A percentile compares a stretch with the other conserved stretches of the same genome.
phyloP scores from a whole-genome alignment of 208 protist species.

The Leishmania amazonensis region DNA sequence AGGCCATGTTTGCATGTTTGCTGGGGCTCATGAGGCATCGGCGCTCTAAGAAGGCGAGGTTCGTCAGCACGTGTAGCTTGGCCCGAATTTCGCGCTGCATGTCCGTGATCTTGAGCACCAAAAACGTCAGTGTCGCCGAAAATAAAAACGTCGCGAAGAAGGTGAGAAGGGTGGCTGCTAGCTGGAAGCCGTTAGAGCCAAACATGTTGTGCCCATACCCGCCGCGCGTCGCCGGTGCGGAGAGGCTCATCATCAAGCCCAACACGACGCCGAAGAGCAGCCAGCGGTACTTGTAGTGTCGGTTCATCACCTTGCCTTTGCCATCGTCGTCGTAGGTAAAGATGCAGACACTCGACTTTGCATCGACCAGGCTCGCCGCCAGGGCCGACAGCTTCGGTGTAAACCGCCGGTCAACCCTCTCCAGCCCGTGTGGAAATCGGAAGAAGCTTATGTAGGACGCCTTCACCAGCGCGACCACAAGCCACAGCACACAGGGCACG shows the following conservation, averaged over 20 bases:
- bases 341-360: slow-evolving; percentile 65
- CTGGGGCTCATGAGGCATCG: slow-evolving; percentile 70
- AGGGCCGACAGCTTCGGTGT: slow-evolving; percentile 68
- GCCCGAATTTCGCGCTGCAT: slow-evolving; percentile 76
- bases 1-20: slow-evolving; percentile 39
- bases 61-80: slow-evolving; percentile 69
- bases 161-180: slow-evolving; percentile 40
- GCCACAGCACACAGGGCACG: slow-evolving; percentile 72
- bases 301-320: slow-evolving; percentile 62
- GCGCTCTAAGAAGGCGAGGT: slow-evolving; percentile 68
- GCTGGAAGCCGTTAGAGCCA: slow-evolving; percentile 37
- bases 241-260: slow-evolving; percentile 57
- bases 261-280: slow-evolving; percentile 39
- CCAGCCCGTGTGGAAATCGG: slow-evolving; percentile 64
- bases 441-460: slow-evolving; percentile 65
- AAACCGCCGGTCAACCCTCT: slow-evolving; percentile 70
- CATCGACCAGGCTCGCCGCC: slow-evolving; percentile 71
- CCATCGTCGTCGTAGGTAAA: slow-evolving; percentile 82
- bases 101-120: slow-evolving; percentile 75
- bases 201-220: slow-evolving; percentile 57
- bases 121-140: slow-evolving; percentile 45
- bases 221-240: slow-evolving; percentile 57
- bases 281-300: slow-evolving; percentile 76
- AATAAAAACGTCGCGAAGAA: slow-evolving; percentile 70
- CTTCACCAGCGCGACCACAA: slow-evolving; percentile 44